These are phyloP conservation scores for Sporothrix brasiliensis DNA, from an alignment of 2,329 filamentous ascomycete species.

Conservation along the genomic window DNA sequence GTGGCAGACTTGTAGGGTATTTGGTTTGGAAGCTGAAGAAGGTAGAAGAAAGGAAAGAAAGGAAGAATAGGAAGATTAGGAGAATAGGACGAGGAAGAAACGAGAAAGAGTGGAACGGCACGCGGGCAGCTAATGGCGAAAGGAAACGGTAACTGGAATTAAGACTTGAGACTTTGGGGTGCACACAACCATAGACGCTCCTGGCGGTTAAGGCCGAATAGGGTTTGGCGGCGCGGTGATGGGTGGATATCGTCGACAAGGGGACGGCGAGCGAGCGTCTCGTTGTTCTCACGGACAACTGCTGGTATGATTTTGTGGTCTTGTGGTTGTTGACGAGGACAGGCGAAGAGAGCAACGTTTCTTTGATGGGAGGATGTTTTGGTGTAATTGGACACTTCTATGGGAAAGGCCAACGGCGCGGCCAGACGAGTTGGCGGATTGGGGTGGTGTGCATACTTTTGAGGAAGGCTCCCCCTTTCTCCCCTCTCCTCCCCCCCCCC, in stretches of 20 bases:
- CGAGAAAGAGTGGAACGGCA: conserved; percentile 23
- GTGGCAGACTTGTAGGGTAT: neutral
- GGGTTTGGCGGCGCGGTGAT: conserved; percentile 18
- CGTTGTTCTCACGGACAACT: conserved; percentile 4
- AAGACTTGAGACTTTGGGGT: neutral
- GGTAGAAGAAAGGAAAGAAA: neutral
- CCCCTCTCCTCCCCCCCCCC: too few species aligned
- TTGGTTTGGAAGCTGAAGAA: neutral
- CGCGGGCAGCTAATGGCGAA: conserved; percentile 22
- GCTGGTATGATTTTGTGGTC: neutral
- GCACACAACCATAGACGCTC: conserved; percentile 7
- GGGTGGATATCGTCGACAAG: neutral
- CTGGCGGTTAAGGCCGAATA: conserved; percentile 23
- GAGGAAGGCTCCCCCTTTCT: neutral
- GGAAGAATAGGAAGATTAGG: too few species aligned
- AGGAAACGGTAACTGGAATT: conserved; percentile 4
- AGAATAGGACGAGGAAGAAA: neutral
- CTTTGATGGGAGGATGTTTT: conserved; percentile 21
- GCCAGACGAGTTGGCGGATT: conserved; percentile 13
- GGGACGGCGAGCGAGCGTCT: neutral
- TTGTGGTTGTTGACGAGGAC: conserved; percentile 20
- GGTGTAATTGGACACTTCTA: conserved; percentile 4
- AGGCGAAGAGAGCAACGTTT: neutral
- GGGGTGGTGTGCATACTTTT: neutral
- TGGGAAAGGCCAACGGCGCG: conserved; percentile 22